Evolutionary conservation across 805 yeast species (phyloP), one percentile per base, ranked within the genome.

Genomic region (Metschnikowia kunwiensis): DNA sequence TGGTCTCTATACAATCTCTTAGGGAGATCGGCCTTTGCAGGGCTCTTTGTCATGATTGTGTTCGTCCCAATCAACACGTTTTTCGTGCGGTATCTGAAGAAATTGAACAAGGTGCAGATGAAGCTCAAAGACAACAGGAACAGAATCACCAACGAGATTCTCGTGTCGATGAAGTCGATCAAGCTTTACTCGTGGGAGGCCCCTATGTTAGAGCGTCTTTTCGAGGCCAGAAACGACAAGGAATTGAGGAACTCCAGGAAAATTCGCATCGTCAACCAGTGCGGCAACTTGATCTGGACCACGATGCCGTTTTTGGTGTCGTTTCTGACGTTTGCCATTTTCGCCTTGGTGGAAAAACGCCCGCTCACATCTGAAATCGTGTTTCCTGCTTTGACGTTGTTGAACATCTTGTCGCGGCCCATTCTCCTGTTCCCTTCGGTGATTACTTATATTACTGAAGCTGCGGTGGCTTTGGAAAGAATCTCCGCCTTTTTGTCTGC

Each of bases 291-390:
- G 52, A 70, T 78, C 5, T 81, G 86, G 86, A 69, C 67, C 22
- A 68, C 78, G 47, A 79, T 79, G 29, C 86, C 87, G 7, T 70
- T 80, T 43, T 58, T 79, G 50, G 84, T 82, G 4, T 74, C 83
- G 2, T 76, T 81, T 48, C 66, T 77, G 5, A 72, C 82, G 1
- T 80, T 81, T 59, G 70, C 77, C 1, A 53, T 74, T 1, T 82
- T 72, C 55, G 74, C 80, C 4, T 45, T 54, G 22, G 40, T 68
- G 9, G 65, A 70, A 17, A 55, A 61, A 3, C 51, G 49, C 7
- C 82, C 85, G 1, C 62, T 82, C 47, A 72, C 85, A 5, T 78
- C 87, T 9, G 84, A 80, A 28, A 68, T 81, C 40, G 81, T 80
- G 5, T 81, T 81, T 55, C 87, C 88, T 10, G 78, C 86, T 2